These are phyloP conservation scores for Candida xiaguanensis DNA, from an alignment of 805 yeast genomes.

Conservation along the genomic window DNA sequence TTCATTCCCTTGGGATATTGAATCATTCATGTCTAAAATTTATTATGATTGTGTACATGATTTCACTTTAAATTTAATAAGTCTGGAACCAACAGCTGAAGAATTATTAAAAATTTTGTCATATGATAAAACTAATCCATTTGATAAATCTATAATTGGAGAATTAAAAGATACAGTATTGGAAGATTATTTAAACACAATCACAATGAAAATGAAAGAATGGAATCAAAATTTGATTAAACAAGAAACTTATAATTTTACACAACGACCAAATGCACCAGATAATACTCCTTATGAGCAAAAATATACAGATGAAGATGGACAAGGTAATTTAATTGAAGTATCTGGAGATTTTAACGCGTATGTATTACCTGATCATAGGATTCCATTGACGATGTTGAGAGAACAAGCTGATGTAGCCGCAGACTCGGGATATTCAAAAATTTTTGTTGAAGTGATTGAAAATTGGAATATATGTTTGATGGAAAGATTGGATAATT, in stretches of 20 bases:
- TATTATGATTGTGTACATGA: constrained; percentile 66
- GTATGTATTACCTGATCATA: constrained; percentile 71
- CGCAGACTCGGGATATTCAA: constrained; percentile 77
- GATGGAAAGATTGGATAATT: constrained; percentile 56
- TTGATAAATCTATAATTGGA: constrained; percentile 55
- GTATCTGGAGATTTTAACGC: constrained; percentile 41
- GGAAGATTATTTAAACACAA: constrained; percentile 72
- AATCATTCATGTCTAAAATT: constrained; percentile 54
- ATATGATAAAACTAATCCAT: constrained; percentile 47
- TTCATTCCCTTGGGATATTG: constrained; percentile 81
- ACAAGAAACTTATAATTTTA: constrained; percentile 66
- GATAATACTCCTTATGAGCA: constrained; percentile 59
- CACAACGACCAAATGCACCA: constrained; percentile 68
- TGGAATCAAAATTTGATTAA: constrained; percentile 73
- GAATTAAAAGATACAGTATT: constrained; percentile 70
- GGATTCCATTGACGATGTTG: constrained; percentile 74
- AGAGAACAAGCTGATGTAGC: constrained; percentile 90
- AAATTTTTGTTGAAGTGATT: constrained; percentile 74
- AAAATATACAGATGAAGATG: constrained; percentile 37
- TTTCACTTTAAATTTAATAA: constrained; percentile 60
- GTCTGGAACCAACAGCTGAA: constrained; percentile 75
- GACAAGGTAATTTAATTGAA: constrained; percentile 27
- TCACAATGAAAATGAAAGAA: constrained; percentile 71
- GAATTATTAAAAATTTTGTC: constrained; percentile 70
- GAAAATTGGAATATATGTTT: constrained; percentile 64